Conservation (phyloP, 306 rosid species). For the Glycine latifolia region DNA sequence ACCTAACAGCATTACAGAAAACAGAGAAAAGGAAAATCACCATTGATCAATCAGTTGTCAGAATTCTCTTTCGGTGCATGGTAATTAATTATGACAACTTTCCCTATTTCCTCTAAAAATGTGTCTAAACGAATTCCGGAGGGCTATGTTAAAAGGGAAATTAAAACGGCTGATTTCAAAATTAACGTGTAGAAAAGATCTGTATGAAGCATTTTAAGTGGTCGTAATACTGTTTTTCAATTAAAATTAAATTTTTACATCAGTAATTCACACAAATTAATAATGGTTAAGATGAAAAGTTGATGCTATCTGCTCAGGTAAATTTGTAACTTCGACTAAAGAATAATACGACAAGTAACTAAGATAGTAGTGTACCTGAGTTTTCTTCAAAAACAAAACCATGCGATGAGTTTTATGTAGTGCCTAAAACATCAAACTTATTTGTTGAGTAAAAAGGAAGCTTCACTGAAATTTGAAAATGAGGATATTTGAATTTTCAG, state of each 20-base stretch:
- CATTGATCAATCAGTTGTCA: neutral
- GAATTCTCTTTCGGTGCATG: neutral
- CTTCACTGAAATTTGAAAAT: neutral
- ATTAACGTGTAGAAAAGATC: neutral
- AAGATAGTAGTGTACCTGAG: neutral
- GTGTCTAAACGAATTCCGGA: neutral
- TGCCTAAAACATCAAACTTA: neutral
- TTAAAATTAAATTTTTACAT: too few species aligned
- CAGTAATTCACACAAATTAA: neutral
- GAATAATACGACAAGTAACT: neutral
- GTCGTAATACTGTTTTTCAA: neutral
- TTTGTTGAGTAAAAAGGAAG: neutral
- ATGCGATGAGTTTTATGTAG: neutral
- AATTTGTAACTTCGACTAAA: neutral
- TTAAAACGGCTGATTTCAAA: neutral
- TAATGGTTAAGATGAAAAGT: neutral
- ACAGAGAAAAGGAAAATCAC: neutral
- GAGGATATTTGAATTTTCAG: neutral
- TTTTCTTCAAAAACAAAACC: slow-evolving; percentile 1
- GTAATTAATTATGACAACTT: neutral
- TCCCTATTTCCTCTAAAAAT: neutral
- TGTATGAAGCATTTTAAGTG: neutral
- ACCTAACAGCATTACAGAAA: slow-evolving; percentile 6
- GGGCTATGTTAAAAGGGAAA: neutral
- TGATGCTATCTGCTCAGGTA: neutral